Conservation (phyloP, 331 rosid species). For the Malus hybrid region DNA sequence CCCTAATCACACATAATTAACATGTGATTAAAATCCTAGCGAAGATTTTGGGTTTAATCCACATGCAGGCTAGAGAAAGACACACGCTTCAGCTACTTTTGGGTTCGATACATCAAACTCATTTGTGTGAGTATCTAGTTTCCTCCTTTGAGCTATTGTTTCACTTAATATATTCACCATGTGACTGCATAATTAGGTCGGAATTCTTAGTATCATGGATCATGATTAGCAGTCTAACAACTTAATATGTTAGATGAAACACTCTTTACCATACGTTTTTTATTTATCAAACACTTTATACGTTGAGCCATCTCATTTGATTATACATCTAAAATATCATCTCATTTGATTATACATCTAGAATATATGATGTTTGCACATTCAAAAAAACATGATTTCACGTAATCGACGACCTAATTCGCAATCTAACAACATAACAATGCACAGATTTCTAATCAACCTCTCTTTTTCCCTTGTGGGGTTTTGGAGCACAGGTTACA, state of each 20-base stretch:
- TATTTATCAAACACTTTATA: no score
- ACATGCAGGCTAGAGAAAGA: constrained; percentile 74
- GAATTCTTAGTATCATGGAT: no score
- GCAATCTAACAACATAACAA: neutral
- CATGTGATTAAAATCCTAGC: neutral
- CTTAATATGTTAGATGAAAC: no score
- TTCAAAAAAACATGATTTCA: neutral
- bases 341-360: neutral
- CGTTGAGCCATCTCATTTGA: no score
- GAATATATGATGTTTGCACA: no score
- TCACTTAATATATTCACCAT: no score
- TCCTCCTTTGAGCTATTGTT: neutral
- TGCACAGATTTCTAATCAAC: neutral
- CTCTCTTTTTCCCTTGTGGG: neutral
- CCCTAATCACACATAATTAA: neutral
- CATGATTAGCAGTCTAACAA: no score
- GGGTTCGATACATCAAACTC: constrained; percentile 57
- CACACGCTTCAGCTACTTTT: constrained; percentile 66
- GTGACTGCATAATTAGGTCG: no score
- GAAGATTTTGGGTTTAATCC: neutral
- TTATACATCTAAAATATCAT: neutral
- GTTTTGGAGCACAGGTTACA: constrained; percentile 42
- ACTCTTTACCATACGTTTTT: no score
- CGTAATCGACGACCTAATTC: neutral
- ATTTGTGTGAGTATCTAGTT: constrained; percentile 48